Conservation (phyloP, 176 grass and related monocot species). For the Hsuehochloa calcarea region DNA sequence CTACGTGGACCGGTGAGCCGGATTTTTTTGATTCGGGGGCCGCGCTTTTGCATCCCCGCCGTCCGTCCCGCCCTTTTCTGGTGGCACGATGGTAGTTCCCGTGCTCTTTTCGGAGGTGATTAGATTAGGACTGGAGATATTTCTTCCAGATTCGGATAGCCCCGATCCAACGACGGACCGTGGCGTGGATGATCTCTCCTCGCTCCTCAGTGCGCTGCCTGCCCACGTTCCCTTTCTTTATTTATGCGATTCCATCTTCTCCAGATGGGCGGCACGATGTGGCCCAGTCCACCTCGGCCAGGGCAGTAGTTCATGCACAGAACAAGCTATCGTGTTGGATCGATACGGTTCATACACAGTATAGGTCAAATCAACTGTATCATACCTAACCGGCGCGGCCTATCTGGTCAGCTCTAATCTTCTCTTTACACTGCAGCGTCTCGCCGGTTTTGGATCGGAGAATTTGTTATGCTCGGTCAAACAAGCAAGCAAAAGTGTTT, state of each 20-base stretch:
- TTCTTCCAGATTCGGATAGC: slow-evolving; percentile 20
- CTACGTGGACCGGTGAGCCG: slow-evolving; percentile 45
- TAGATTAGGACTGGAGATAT: slow-evolving; percentile 6
- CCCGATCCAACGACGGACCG: background rate
- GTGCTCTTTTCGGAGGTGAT: background rate
- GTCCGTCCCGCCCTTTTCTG: background rate
- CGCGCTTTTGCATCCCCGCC: background rate
- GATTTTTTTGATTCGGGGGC: slow-evolving; percentile 50
- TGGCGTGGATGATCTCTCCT: too few relatives aligned
- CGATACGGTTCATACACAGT: too few relatives aligned
- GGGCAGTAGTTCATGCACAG: too few relatives aligned
- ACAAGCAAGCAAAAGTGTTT: too few relatives aligned
- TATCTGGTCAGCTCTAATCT: too few relatives aligned
- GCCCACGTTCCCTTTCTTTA: background rate
- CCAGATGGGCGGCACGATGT: too few relatives aligned
- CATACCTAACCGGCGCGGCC: too few relatives aligned
- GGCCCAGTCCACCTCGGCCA: too few relatives aligned
- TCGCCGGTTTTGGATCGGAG: too few relatives aligned
- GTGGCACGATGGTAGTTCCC: slow-evolving; percentile 22
- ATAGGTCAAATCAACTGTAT: too few relatives aligned
- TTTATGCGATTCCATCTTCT: background rate
- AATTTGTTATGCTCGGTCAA: background rate
- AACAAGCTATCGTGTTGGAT: too few relatives aligned
- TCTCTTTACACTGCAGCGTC: accelerated
- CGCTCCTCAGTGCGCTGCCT: background rate